phyloP scores from a whole-genome alignment of 352 stramenopile species.

The Phytophthora hybrid region DNA sequence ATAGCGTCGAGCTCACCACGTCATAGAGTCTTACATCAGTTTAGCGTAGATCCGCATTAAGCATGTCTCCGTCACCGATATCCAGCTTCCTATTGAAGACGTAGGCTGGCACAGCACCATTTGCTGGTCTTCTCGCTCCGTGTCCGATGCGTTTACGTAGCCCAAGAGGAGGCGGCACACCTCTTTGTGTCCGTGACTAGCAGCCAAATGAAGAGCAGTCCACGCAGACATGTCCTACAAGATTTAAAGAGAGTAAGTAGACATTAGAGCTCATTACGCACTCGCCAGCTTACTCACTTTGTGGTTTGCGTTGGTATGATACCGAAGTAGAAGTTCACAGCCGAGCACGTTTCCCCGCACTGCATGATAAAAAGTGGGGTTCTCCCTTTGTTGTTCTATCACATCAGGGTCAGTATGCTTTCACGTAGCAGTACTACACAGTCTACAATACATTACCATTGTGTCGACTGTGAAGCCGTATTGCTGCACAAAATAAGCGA shows the following conservation, averaged over 20 bases:
- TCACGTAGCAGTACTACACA: not conserved
- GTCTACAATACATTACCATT: constrained; percentile 20
- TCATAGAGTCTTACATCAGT: constrained; percentile 44
- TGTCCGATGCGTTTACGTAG: constrained; percentile 28
- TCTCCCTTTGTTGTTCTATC: constrained; percentile 50
- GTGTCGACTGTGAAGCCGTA: constrained; percentile 39
- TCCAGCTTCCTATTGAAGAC: constrained; percentile 49
- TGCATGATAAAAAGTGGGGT: constrained; percentile 56
- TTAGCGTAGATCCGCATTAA: constrained; percentile 63
- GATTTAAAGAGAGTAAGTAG: not conserved
- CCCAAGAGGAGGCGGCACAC: constrained; percentile 47
- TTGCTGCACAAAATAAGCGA: constrained; percentile 47
- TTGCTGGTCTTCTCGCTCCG: constrained; percentile 43
- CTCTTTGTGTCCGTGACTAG: constrained; percentile 53
- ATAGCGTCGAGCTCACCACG: not conserved
- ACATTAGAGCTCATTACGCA: not conserved
- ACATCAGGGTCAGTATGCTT: not conserved
- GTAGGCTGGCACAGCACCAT: constrained; percentile 48
- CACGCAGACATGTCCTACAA: constrained; percentile 52
- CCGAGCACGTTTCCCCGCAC: constrained; percentile 54
- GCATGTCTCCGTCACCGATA: constrained; percentile 47
- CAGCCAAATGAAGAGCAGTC: constrained; percentile 55
- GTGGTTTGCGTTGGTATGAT: constrained; percentile 50
- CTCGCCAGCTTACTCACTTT: constrained; percentile 25
- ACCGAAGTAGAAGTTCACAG: constrained; percentile 50